Evolutionary conservation across 768 basidiomycete species (phyloP).

Genomic region (Boletus edulis): DNA sequence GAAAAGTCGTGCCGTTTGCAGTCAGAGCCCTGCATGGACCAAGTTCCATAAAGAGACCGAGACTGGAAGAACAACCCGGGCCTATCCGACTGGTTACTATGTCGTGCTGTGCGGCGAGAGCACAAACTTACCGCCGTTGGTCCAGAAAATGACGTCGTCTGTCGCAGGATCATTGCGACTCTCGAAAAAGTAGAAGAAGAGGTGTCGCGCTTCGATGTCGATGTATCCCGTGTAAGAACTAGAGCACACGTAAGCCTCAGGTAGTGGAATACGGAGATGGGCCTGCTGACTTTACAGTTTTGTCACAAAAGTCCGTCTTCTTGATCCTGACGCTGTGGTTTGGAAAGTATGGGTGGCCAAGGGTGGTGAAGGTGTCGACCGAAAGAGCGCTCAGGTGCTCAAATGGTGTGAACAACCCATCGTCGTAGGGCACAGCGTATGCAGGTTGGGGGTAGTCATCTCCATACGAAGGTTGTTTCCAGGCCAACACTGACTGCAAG

Average conservation of each 20-base stretch:
- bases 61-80: constrained; percentile 54
- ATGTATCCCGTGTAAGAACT: constrained; percentile 68
- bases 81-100: constrained; percentile 14
- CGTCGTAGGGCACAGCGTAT: constrained; percentile 19
- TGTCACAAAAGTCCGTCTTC: constrained; percentile 38
- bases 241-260: background rate
- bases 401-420: constrained; percentile 34
- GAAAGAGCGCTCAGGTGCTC: constrained; percentile 31
- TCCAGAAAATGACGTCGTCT: constrained; percentile 60
- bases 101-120: background rate
- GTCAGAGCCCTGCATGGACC: constrained; percentile 69
- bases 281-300: constrained; percentile 35
- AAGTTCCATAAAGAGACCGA: constrained; percentile 71
- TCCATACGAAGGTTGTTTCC: background rate
- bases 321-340: constrained; percentile 41
- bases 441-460: constrained; percentile 1
- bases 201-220: constrained; percentile 59
- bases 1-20: constrained; percentile 47
- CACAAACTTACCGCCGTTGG: constrained; percentile 50
- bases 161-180: constrained; percentile 54
- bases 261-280: background rate
- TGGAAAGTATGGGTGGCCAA: constrained; percentile 46
- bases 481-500: constrained; percentile 19
- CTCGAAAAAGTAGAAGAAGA: constrained; percentile 79
- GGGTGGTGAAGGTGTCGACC: constrained; percentile 33